Evolutionary conservation across 208 protist species (phyloP).

Genomic region (Giardia muris): DNA sequence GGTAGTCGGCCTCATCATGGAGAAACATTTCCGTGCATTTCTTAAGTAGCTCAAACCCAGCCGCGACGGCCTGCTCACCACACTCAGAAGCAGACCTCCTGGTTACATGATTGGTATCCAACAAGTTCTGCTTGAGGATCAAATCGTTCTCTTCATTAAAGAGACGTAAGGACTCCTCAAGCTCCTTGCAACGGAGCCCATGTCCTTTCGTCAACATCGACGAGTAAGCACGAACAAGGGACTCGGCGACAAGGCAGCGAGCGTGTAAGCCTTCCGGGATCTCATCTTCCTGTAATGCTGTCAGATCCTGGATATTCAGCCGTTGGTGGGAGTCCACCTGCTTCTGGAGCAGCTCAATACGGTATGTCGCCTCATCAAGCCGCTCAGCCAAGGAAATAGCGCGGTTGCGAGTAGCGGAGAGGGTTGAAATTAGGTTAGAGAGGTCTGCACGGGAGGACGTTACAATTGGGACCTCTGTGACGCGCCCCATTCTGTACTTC

Average conservation of each 20-base stretch:
- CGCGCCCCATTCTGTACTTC: too few species aligned
- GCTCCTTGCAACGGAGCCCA: background rate
- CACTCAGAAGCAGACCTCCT: background rate
- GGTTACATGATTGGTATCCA: background rate
- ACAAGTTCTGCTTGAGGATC: background rate
- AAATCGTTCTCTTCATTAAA: conserved; percentile 6
- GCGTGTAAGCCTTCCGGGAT: background rate
- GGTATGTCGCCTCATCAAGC: background rate
- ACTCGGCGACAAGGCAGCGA: background rate
- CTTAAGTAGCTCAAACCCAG: background rate
- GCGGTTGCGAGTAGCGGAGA: background rate
- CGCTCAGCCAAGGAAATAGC: background rate
- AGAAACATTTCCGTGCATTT: background rate
- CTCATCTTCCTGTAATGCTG: background rate
- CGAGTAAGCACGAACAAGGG: background rate
- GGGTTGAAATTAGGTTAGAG: background rate
- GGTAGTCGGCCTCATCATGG: background rate
- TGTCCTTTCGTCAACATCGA: background rate
- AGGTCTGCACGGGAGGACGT: background rate
- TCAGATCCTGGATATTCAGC: background rate
- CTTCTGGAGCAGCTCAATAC: background rate
- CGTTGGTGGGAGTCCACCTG: background rate
- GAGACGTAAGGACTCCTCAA: background rate
- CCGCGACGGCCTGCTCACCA: background rate
- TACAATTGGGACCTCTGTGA: background rate